Conservation (phyloP, 2,329 filamentous ascomycete species). For the Ophiocordyceps camponoti-floridani region DNA sequence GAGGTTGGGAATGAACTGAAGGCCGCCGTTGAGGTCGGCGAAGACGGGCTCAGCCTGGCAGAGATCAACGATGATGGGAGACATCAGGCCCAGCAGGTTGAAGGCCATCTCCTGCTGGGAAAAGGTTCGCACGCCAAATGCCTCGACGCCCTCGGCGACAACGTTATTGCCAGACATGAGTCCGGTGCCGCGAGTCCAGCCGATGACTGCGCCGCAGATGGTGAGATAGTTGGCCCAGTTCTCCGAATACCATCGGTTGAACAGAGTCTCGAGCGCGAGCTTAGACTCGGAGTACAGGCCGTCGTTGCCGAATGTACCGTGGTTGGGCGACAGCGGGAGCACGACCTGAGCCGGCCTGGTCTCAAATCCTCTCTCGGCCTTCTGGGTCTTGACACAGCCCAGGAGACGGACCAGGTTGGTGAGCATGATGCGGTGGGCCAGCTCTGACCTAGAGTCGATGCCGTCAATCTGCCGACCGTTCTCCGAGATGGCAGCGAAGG, state of each 20-base stretch:
- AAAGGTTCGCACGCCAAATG: slow-evolving; percentile 92
- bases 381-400: slow-evolving; percentile 79
- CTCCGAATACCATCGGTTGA: slow-evolving; percentile 97
- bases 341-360: slow-evolving; percentile 95
- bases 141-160: slow-evolving; percentile 91
- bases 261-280: slow-evolving; percentile 87
- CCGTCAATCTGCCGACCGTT: slow-evolving; percentile 93
- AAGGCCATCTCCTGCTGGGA: slow-evolving; percentile 99
- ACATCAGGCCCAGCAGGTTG: slow-evolving; percentile 92
- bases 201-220: slow-evolving; percentile 94
- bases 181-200: slow-evolving; percentile 96
- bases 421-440: slow-evolving; percentile 97
- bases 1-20: slow-evolving; percentile 92
- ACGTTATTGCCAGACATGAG: slow-evolving; percentile 98
- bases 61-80: slow-evolving; percentile 79
- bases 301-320: slow-evolving; percentile 95
- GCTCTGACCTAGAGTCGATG: slow-evolving; percentile 93
- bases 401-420: slow-evolving; percentile 89
- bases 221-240: slow-evolving; percentile 96
- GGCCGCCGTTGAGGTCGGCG: slow-evolving; percentile 89
- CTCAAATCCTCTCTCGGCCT: slow-evolving; percentile 73
- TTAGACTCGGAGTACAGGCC: slow-evolving; percentile 98
- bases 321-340: slow-evolving; percentile 88
- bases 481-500: slow-evolving; percentile 94
- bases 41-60: slow-evolving; percentile 94